Conservation (phyloP, 108 stramenopile genomes). For the Parietichytrium sp. region DNA sequence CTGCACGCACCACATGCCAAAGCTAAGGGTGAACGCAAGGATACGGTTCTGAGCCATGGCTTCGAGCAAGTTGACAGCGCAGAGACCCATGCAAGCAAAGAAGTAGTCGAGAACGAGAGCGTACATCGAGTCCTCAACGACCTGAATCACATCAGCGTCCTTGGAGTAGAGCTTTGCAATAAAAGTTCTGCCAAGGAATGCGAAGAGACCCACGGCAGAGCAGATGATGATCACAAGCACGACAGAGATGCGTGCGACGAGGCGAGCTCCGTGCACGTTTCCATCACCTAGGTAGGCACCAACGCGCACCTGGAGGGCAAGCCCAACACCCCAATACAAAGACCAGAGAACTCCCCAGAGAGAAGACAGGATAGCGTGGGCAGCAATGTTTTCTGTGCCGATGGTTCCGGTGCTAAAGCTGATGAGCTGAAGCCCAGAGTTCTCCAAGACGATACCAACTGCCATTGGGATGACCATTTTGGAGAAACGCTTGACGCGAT, state of each 20-base stretch:
- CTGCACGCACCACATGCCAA: slow-evolving; percentile 37
- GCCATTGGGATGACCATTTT: slow-evolving; percentile 38
- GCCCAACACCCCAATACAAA: slow-evolving; percentile 23
- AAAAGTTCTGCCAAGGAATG: not conserved
- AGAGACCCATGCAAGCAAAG: slow-evolving; percentile 11
- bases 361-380: slow-evolving; percentile 4
- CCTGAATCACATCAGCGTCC: not conserved
- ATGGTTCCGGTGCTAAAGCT: slow-evolving; percentile 18
- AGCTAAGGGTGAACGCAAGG: slow-evolving; percentile 28
- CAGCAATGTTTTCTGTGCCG: slow-evolving; percentile 11
- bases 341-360: slow-evolving; percentile 37
- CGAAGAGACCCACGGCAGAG: slow-evolving; percentile 31
- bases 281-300: slow-evolving; percentile 36
- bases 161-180: slow-evolving; percentile 37
- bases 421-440: slow-evolving; percentile 17
- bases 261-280: slow-evolving; percentile 27
- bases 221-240: slow-evolving; percentile 35
- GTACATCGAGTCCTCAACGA: slow-evolving; percentile 20
- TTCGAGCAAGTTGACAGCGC: slow-evolving; percentile 25
- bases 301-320: slow-evolving; percentile 26
- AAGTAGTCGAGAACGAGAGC: slow-evolving; percentile 39
- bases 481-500: not conserved
- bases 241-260: not conserved
- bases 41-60: slow-evolving; percentile 40
- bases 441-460: slow-evolving; percentile 23